Evolutionary conservation across 2,329 filamentous ascomycete species (phyloP), one percentile per base, ranked within the genome.

Genomic region (Chlorencoelia australis): DNA sequence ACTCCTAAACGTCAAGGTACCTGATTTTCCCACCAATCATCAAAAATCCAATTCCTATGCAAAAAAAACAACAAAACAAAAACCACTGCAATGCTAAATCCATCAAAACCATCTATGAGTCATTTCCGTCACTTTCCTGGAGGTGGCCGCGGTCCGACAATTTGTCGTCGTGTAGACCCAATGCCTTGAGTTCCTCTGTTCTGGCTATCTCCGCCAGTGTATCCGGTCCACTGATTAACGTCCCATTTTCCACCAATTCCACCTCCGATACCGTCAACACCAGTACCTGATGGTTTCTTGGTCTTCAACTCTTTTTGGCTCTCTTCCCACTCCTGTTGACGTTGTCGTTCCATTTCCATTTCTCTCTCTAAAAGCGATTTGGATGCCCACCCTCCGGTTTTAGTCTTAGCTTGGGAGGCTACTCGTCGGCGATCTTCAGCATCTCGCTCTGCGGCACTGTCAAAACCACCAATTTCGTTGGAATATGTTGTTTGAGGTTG

Each of bases 61-160:
- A n/a, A n/a, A n/a, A n/a, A n/a, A n/a, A n/a, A n/a, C n/a, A n/a
- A n/a, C n/a, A n/a, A n/a, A n/a, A n/a, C n/a, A n/a, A n/a, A n/a
- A n/a, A n/a, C n/a, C n/a, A n/a, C n/a, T n/a, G n/a, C n/a, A n/a
- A n/a, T n/a, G n/a, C n/a, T n/a, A n/a, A n/a, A n/a, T n/a, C n/a
- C n/a, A n/a, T n/a, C n/a, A n/a, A n/a, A n/a, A n/a, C 14, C 17
- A 35, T 30, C 17, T 16, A 10, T 3, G 13, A 30, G 27, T 7
- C 20, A 35, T 29, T 15, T 15, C 5, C 33, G 24, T n/a, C 17
- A 13, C 11, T 29, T 19, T 29, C n/a, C n/a, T n/a, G 49, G 47
- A 15, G 80, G 64, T 31, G 82, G 80, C 53, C 82, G 66, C 0
- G 82, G 82, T 8, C 83, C 83, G n/a, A 84, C 77, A 58, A 89